Evolutionary conservation across 2,329 filamentous ascomycete genomes (phyloP).

Genomic region (Hymenoscyphus repandus): DNA sequence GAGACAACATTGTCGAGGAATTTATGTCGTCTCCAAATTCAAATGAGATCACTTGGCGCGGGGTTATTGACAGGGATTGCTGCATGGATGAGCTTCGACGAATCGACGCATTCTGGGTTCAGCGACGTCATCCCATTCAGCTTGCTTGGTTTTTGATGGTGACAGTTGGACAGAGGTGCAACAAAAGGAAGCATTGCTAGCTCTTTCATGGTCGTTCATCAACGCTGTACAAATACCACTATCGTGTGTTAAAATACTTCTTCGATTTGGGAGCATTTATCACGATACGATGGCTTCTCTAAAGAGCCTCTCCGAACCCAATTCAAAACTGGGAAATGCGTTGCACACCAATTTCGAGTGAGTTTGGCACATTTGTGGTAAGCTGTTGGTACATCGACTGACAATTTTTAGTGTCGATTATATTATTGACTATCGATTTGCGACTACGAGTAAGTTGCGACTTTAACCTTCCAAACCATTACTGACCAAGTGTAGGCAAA

Average conservation of each 20-base stretch:
- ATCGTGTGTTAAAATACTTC: too few species aligned
- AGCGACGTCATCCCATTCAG: too few species aligned
- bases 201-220: conserved; percentile 5
- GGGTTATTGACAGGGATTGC: too few species aligned
- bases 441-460: conserved; percentile 51
- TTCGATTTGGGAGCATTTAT: conserved; percentile 4
- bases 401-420: conserved; percentile 65
- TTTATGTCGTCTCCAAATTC: too few species aligned
- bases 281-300: conserved; percentile 23
- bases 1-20: too few species aligned
- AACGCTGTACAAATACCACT: background rate
- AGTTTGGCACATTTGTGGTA: conserved; percentile 8
- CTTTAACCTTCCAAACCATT: conserved; percentile 6
- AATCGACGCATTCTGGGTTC: too few species aligned
- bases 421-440: conserved; percentile 75
- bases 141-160: too few species aligned
- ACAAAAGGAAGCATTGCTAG: background rate
- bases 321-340: conserved; percentile 17
- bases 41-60: too few species aligned
- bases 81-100: too few species aligned
- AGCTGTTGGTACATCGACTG: conserved; percentile 4
- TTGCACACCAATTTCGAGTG: conserved; percentile 39
- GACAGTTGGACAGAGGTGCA: background rate
- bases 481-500: conserved; percentile 46
- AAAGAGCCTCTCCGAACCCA: conserved; percentile 23